Evolutionary conservation across 1,284 basidiomycete genomes (phyloP), one percentile per base, ranked within the genome.

Genomic region (Leucoagaricus sp.): DNA sequence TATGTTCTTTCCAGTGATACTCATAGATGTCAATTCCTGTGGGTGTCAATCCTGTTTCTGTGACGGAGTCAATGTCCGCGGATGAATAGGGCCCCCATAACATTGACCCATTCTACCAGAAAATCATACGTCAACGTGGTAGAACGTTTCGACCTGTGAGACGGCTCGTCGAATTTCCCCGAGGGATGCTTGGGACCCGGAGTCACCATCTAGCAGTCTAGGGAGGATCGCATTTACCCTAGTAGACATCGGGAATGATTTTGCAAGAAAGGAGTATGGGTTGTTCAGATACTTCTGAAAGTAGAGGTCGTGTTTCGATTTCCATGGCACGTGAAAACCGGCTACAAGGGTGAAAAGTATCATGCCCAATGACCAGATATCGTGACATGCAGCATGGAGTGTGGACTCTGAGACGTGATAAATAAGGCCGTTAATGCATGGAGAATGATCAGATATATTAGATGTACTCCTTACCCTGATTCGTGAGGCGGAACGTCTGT

Each of bases 241-340:
- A 28, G 76, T 64, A 17, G 89, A 90, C 64, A 91, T 89, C 12
- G 87, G 87, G 53, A 91, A 84, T 60, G 89, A 85, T 46, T 81
- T 86, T 41, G 85, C 84, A 33, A 91, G 79, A 75, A 89, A 89
- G 59, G 77, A 75, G 45, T 70, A 62, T 34, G 87, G 85, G 62
- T 86, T 81, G 58, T 81, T 79, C 48, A 90, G 77, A 67, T 89
- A 90, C 2, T 86, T 86, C 68, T 84, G 83, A 78, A 91, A 91
- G 6, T 87, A 89, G 55, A 85, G 86, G 67, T 91, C 89, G 59
- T 82, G 78, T 17, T 96, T 96, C 46, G 94, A 94, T 75, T 94
- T 93, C 97, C 97, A 99, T 23, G 96, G 96, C 67, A 98, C 98
- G 58, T 95, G 88, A n/a, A n/a, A n/a, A n/a, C 94, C 94, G 40